phyloP scores from a whole-genome alignment of 345 rosid genomes.

The Boechera stricta region DNA sequence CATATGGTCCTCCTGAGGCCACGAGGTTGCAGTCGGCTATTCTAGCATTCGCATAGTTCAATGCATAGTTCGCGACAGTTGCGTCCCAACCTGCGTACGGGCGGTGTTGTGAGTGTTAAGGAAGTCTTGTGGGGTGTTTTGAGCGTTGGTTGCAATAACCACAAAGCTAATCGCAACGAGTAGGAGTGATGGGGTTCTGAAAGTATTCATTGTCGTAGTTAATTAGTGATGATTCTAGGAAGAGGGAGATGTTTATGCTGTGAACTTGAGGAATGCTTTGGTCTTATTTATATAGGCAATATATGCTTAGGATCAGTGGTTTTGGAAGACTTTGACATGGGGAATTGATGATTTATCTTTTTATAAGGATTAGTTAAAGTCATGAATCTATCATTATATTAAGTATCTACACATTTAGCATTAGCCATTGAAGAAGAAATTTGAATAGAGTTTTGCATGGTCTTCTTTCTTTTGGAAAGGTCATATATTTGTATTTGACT shows the following conservation, averaged over 20 bases:
- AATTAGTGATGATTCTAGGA: neutral
- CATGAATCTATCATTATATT: constrained; percentile 12
- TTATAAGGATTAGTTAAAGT: neutral
- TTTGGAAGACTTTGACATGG: constrained; percentile 5
- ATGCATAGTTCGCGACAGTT: constrained; percentile 49
- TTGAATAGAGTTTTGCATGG: neutral
- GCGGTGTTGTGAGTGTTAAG: constrained; percentile 56
- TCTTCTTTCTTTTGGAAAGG: neutral
- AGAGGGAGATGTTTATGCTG: neutral
- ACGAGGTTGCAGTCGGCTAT: constrained; percentile 50
- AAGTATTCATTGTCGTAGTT: constrained; percentile 11
- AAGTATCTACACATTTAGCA: neutral
- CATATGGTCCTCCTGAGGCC: constrained; percentile 58
- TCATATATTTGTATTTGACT: neutral
- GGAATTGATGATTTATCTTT: constrained; percentile 13
- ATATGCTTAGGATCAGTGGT: constrained; percentile 7
- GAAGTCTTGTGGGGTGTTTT: constrained; percentile 49
- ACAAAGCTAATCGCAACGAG: constrained; percentile 21
- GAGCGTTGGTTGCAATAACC: constrained; percentile 28
- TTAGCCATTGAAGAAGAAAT: neutral
- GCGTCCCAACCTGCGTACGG: constrained; percentile 53
- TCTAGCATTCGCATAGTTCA: constrained; percentile 46
- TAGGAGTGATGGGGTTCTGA: constrained; percentile 14
- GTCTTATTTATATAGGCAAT: constrained; percentile 24
- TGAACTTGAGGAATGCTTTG: neutral